Evolutionary conservation across 2,329 filamentous ascomycete species (phyloP).

Genomic region (Metarhizium robertsii): DNA sequence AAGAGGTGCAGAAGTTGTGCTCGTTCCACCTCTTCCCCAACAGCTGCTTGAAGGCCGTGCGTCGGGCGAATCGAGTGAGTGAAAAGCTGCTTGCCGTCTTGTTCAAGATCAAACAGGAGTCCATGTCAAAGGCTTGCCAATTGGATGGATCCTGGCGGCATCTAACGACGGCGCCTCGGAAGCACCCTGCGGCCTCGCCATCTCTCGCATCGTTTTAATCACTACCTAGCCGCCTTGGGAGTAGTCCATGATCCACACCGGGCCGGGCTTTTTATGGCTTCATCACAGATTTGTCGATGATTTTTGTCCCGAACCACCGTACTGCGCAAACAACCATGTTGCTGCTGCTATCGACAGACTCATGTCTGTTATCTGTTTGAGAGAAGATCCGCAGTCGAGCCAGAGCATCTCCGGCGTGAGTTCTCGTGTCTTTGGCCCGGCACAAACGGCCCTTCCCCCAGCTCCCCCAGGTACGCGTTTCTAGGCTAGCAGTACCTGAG

Average conservation of each 20-base stretch:
- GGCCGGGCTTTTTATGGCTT: slow-evolving; percentile 2
- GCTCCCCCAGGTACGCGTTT: slow-evolving; percentile 5
- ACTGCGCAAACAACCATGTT: neutral
- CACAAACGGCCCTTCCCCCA: neutral
- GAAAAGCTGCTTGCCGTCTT: neutral
- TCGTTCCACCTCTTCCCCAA: slow-evolving; percentile 5
- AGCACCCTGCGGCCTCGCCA: slow-evolving; percentile 10
- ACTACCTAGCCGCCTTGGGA: slow-evolving; percentile 4
- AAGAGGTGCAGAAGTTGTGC: neutral
- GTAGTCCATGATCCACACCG: slow-evolving; percentile 5
- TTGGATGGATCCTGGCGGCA: slow-evolving; percentile 13
- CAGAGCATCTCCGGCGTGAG: neutral
- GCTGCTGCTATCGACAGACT: neutral
- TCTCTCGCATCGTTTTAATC: slow-evolving; percentile 4
- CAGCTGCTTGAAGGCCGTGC: neutral
- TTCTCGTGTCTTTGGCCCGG: neutral
- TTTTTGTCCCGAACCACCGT: neutral
- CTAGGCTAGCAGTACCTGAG: slow-evolving; percentile 1
- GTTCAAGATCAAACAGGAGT: slow-evolving; percentile 1
- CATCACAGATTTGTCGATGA: neutral
- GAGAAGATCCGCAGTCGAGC: neutral
- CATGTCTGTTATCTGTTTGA: neutral
- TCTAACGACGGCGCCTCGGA: slow-evolving; percentile 14
- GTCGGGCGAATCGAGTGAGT: neutral
- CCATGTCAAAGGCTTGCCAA: slow-evolving; percentile 5